A percentile compares a stretch with the other conserved stretches of the same genome.
phyloP scores from a whole-genome alignment of 208 protist species.

The Acanthamoeba lenticulata region DNA sequence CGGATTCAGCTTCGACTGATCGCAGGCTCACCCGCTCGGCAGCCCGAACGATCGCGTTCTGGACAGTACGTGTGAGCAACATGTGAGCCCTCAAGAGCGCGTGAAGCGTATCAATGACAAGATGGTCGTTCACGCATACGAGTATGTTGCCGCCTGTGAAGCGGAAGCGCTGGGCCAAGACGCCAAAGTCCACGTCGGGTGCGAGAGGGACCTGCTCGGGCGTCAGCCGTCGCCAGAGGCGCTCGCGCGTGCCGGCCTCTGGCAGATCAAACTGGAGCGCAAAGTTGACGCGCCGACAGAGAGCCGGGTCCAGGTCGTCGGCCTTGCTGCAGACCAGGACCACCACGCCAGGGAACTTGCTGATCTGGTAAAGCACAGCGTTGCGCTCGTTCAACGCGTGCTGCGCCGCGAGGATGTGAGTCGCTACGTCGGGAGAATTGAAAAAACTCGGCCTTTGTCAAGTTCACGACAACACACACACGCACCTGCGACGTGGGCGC shows the following conservation, averaged over 20 bases:
- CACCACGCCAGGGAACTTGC: slow-evolving; percentile 11
- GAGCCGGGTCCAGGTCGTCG: slow-evolving; percentile 26
- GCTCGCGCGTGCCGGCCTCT: not conserved
- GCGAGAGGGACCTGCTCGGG: not conserved
- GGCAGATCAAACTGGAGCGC: slow-evolving; percentile 49
- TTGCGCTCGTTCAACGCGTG: not conserved
- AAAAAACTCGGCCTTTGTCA: too few relatives aligned
- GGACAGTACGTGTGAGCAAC: too few relatives aligned
- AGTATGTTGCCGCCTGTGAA: not conserved
- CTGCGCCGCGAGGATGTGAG: too few relatives aligned
- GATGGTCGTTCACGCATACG: not conserved
- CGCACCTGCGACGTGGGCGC: not conserved
- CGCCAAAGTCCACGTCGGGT: slow-evolving; percentile 51
- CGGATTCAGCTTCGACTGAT: too few relatives aligned
- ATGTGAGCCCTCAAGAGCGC: not conserved
- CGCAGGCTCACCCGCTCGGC: slow-evolving; percentile 41
- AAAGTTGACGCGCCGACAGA: slow-evolving; percentile 57
- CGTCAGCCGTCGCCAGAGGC: slow-evolving; percentile 48
- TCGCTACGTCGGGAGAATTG: too few relatives aligned
- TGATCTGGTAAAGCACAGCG: slow-evolving; percentile 11
- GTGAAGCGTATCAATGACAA: not conserved
- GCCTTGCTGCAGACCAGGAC: not conserved
- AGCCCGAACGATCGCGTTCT: slow-evolving; percentile 40
- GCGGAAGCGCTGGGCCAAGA: not conserved
- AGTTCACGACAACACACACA: too few relatives aligned